Conservation (phyloP, 1,139 yeast genomes). For the Candida sanyaensis region DNA sequence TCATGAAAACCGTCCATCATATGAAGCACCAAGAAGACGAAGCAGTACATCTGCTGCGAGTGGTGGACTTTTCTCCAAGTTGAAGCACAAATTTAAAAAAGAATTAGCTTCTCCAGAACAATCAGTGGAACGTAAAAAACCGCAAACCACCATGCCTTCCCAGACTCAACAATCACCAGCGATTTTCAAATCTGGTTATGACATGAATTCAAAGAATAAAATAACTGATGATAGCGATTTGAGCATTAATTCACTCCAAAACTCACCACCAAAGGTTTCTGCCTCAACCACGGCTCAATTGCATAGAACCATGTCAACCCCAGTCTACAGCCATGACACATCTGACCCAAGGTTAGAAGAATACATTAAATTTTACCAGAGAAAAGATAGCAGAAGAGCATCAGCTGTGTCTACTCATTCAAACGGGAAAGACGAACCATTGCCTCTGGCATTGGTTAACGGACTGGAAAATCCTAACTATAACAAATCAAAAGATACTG, state of each 20-base stretch:
- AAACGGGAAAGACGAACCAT: constrained; percentile 7
- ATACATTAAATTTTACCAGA: constrained; percentile 54
- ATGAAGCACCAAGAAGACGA: constrained; percentile 16
- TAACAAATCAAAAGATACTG: constrained; percentile 8
- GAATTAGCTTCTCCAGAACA: constrained; percentile 6
- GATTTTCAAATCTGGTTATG: constrained; percentile 13
- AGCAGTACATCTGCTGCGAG: constrained; percentile 21
- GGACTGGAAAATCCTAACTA: constrained; percentile 17
- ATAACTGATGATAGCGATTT: background rate
- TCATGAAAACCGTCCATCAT: background rate
- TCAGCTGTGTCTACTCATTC: constrained; percentile 15
- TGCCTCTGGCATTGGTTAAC: constrained; percentile 49
- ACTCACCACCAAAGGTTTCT: constrained; percentile 3
- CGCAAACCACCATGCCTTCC: background rate
- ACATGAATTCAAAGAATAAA: constrained; percentile 10
- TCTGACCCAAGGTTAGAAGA: constrained; percentile 59
- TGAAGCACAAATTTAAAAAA: constrained; percentile 36
- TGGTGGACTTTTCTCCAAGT: constrained; percentile 39
- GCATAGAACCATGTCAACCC: constrained; percentile 20
- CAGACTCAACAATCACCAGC: background rate
- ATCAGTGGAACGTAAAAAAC: constrained; percentile 6
- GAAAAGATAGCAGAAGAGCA: constrained; percentile 27
- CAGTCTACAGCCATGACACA: constrained; percentile 13
- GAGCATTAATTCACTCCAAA: background rate
- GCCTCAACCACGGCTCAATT: constrained; percentile 1